These are phyloP conservation scores for Globisporangium splendens DNA, from an alignment of 352 stramenopile genomes.

Conservation along the genomic window DNA sequence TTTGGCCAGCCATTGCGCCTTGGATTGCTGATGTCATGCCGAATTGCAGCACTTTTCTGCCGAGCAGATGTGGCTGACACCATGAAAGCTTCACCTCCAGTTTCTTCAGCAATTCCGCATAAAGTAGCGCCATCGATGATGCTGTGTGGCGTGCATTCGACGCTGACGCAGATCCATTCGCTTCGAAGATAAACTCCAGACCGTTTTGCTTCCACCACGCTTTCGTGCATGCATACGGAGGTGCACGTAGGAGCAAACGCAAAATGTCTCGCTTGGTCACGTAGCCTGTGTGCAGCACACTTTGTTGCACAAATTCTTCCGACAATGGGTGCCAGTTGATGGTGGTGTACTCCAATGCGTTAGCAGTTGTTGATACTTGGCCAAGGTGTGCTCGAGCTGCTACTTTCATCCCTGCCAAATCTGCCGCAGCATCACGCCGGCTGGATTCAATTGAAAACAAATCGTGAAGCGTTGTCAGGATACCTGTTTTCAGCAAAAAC, in stretches of 20 bases:
- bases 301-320: conserved; percentile 76
- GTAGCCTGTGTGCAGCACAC: conserved; percentile 55
- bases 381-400: conserved; percentile 11
- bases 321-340: conserved; percentile 81
- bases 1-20: conserved; percentile 10
- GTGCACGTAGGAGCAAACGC: conserved; percentile 53
- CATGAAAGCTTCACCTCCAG: conserved; percentile 59
- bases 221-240: conserved; percentile 45
- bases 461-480: conserved; percentile 69
- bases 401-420: conserved; percentile 20
- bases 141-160: conserved; percentile 44
- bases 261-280: conserved; percentile 83
- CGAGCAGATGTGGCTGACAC: conserved; percentile 25
- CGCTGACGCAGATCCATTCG: conserved; percentile 10
- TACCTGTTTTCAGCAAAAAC: conserved; percentile 74
- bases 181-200: conserved; percentile 18
- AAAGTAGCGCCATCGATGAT: conserved; percentile 73
- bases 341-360: conserved; percentile 23
- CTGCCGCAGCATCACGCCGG: conserved; percentile 28
- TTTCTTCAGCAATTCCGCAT: conserved; percentile 63
- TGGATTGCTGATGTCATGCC: conserved; percentile 30
- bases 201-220: conserved; percentile 67
- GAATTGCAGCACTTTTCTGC: conserved; percentile 64
- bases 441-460: conserved; percentile 72
- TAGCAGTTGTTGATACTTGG: conserved; percentile 1